Evolutionary conservation across 2,329 filamentous ascomycete species (phyloP).

Genomic region (Penicillium sp.): DNA sequence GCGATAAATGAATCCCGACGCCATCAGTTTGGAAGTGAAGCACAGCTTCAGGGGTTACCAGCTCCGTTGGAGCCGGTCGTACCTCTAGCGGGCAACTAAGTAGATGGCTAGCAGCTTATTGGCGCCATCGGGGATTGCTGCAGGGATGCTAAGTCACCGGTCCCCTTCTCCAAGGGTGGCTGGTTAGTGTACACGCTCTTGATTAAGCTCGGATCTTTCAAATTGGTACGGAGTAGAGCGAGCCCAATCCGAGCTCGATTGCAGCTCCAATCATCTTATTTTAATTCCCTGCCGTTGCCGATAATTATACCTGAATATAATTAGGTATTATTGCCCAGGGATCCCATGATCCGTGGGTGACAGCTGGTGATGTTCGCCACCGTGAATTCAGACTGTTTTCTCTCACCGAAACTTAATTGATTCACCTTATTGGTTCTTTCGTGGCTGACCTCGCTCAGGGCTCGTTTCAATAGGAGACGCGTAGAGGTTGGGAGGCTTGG

Average conservation of each 20-base stretch:
- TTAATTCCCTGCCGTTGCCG: not conserved
- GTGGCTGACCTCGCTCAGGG: not conserved
- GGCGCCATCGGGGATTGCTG: not conserved
- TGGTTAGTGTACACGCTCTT: not conserved
- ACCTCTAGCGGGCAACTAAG: too few relatives aligned
- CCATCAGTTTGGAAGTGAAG: not conserved
- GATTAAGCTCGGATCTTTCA: not conserved
- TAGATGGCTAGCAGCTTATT: not conserved
- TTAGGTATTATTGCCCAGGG: not conserved
- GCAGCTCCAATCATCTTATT: not conserved
- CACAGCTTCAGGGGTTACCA: too few relatives aligned
- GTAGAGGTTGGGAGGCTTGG: not conserved
- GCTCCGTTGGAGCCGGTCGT: too few relatives aligned
- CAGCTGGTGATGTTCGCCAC: not conserved
- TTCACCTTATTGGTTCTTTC: not conserved
- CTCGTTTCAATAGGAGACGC: not conserved
- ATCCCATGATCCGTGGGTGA: not conserved
- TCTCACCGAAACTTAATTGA: not conserved
- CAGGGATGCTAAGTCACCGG: not conserved
- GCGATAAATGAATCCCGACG: not conserved
- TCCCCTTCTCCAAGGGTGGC: not conserved
- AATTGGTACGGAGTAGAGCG: not conserved
- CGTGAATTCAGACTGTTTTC: not conserved
- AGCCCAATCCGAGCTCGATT: not conserved
- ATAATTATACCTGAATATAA: not conserved